These are phyloP conservation scores for Nannizziopsis barbatae DNA, from an alignment of 2,329 filamentous ascomycete species.

Conservation along the genomic window DNA sequence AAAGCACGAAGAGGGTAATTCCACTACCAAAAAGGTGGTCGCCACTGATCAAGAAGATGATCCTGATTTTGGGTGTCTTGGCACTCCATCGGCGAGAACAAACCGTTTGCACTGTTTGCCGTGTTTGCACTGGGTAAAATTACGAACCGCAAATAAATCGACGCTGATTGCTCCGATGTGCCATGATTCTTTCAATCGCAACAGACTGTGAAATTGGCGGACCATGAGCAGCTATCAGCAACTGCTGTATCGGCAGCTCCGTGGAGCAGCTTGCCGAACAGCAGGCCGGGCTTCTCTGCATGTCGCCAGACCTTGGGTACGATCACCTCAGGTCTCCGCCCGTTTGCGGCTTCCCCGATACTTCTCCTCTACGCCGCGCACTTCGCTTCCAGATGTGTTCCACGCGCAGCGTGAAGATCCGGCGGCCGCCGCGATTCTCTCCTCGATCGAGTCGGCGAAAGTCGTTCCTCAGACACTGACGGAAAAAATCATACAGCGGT, in stretches of 20 bases:
- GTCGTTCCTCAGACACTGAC: conserved; percentile 63
- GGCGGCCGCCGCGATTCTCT: conserved; percentile 14
- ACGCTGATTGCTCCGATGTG: conserved; percentile 6
- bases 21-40: no score
- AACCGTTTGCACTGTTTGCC: conserved; percentile 3
- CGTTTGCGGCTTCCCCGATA: background rate
- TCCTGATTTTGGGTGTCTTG: no score
- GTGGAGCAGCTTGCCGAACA: conserved; percentile 6
- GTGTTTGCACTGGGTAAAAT: conserved; percentile 10
- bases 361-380: conserved; percentile 12
- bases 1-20: no score
- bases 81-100: no score
- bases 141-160: background rate
- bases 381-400: conserved; percentile 13
- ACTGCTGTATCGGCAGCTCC: conserved; percentile 9
- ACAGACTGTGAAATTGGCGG: conserved; percentile 2
- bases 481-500: conserved; percentile 81
- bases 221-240: conserved; percentile 9
- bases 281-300: conserved; percentile 5
- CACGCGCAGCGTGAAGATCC: conserved; percentile 16
- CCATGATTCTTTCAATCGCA: background rate
- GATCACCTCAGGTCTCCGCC: background rate
- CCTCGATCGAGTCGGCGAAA: conserved; percentile 14
- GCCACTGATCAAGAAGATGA: no score
- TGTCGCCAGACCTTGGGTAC: conserved; percentile 5